These are phyloP conservation scores for Pezicula radicicola DNA, from an alignment of 2,329 filamentous ascomycete species.

Conservation along the genomic window DNA sequence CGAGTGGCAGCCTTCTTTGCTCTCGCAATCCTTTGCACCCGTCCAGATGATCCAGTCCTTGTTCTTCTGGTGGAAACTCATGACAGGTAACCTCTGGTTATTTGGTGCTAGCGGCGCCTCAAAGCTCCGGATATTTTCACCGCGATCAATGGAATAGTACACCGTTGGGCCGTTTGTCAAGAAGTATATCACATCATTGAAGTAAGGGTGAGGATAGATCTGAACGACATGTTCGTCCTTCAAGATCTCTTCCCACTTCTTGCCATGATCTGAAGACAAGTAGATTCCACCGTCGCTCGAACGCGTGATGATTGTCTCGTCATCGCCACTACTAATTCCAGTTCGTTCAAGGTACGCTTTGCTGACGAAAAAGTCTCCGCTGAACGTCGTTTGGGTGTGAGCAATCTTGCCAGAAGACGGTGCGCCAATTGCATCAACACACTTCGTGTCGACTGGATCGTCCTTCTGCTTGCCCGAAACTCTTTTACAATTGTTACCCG, in stretches of 20 bases:
- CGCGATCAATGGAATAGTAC: constrained; percentile 80
- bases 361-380: constrained; percentile 49
- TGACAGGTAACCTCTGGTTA: constrained; percentile 43
- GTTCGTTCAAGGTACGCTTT: constrained; percentile 78
- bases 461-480: constrained; percentile 63
- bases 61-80: constrained; percentile 79
- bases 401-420: constrained; percentile 66
- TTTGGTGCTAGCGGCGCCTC: constrained; percentile 58
- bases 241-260: constrained; percentile 73
- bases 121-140: constrained; percentile 70
- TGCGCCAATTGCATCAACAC: constrained; percentile 55
- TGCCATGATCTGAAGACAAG: constrained; percentile 83
- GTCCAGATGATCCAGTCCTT: constrained; percentile 93
- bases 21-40: constrained; percentile 66
- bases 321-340: constrained; percentile 57
- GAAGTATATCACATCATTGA: constrained; percentile 85
- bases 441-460: constrained; percentile 70
- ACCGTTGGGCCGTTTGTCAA: constrained; percentile 65
- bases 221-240: constrained; percentile 65
- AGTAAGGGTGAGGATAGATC: constrained; percentile 76
- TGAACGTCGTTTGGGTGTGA: constrained; percentile 59
- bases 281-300: constrained; percentile 52
- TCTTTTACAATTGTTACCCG: constrained; percentile 71
- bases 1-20: constrained; percentile 57
- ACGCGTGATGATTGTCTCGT: constrained; percentile 68